Evolutionary conservation across 108 stramenopile species (phyloP).

Genomic region (Ochromonas danica): DNA sequence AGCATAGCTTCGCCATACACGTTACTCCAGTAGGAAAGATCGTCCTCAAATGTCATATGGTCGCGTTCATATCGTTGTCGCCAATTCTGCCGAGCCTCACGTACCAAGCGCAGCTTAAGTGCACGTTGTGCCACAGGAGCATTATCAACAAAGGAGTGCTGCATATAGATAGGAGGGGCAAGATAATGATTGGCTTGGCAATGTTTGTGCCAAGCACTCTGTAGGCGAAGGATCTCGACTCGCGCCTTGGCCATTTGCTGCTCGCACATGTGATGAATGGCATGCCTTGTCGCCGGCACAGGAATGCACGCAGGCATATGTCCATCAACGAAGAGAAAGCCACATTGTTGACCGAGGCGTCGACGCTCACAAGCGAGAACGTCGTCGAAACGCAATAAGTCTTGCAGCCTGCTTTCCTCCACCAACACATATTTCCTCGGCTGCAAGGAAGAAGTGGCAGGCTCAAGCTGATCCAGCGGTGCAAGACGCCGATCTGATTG

Average conservation of each 20-base stretch:
- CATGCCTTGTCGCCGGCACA: constrained; percentile 13
- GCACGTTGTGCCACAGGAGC: constrained; percentile 13
- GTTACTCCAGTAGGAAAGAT: not conserved
- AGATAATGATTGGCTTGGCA: not conserved
- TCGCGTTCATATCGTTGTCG: not conserved
- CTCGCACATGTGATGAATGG: constrained; percentile 28
- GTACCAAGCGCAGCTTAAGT: constrained; percentile 21
- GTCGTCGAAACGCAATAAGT: not conserved
- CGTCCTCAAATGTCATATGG: constrained; percentile 22
- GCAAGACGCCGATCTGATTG: not conserved
- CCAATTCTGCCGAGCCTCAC: not conserved
- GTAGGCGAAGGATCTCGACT: not conserved
- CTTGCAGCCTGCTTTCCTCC: constrained; percentile 8
- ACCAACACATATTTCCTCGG: not conserved
- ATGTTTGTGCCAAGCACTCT: not conserved
- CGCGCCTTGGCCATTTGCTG: not conserved
- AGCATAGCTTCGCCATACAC: not conserved
- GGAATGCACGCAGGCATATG: constrained; percentile 23
- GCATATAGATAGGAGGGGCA: not conserved
- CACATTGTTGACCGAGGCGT: constrained; percentile 27
- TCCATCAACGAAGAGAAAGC: not conserved
- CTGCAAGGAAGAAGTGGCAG: not conserved
- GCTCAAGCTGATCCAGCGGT: not conserved
- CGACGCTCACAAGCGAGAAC: not conserved
- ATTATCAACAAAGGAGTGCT: not conserved